A percentile compares a stretch with the other conserved stretches of the same genome.
Conservation (phyloP, 805 yeast species). For the Phaffomyces opuntiae region DNA sequence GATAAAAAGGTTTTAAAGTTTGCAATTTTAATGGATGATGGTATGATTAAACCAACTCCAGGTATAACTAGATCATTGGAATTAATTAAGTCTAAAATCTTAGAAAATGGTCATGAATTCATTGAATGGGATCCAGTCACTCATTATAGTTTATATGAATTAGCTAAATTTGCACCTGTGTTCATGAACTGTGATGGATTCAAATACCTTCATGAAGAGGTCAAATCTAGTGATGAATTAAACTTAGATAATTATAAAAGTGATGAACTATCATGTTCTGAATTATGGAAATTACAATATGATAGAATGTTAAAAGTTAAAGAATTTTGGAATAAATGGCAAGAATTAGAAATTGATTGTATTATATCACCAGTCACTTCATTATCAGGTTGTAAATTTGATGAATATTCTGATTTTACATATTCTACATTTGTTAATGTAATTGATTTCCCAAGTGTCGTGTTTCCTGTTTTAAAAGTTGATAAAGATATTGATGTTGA, state of each 20-base stretch:
- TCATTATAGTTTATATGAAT: conserved; percentile 1
- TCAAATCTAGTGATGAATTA: conserved; percentile 31
- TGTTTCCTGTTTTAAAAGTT: conserved; percentile 47
- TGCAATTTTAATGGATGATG: conserved; percentile 35
- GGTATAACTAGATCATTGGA: conserved; percentile 45
- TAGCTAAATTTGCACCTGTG: conserved; percentile 17
- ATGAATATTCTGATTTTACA: conserved; percentile 30
- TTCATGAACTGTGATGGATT: conserved; percentile 24
- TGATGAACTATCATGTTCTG: conserved; percentile 30
- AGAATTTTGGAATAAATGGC: conserved; percentile 32
- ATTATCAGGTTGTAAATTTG: conserved; percentile 32
- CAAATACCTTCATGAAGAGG: not conserved
- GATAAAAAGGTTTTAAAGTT: conserved; percentile 29
- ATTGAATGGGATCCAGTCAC: conserved; percentile 34
- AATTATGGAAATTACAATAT: conserved; percentile 35
- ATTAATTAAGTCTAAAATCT: conserved; percentile 19
- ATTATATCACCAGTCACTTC: conserved; percentile 46
- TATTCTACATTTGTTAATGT: conserved; percentile 51
- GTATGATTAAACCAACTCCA: conserved; percentile 43
- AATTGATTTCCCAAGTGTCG: conserved; percentile 48
- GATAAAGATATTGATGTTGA: conserved; percentile 25
- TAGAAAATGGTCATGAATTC: conserved; percentile 34
- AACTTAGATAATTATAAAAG: conserved; percentile 25
- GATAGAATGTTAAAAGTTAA: conserved; percentile 29
- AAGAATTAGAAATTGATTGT: conserved; percentile 36